Evolutionary conservation across 345 rosid genomes (phyloP).

Genomic region (Cardamine occulta): DNA sequence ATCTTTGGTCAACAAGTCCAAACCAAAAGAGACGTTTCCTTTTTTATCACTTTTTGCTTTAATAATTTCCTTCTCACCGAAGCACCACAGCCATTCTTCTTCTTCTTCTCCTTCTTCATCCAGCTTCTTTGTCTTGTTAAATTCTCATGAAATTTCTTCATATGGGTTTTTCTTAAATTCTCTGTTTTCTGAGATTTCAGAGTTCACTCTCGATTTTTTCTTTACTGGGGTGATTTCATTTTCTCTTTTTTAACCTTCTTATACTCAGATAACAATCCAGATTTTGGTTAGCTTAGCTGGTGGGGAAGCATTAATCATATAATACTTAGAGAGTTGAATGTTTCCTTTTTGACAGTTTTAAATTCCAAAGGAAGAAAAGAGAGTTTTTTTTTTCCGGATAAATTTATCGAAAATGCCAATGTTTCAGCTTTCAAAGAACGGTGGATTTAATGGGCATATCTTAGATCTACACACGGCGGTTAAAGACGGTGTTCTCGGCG

Average conservation of each 20-base stretch:
- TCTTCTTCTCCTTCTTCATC: not conserved
- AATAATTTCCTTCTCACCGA: constrained; percentile 21
- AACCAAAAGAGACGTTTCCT: constrained; percentile 10
- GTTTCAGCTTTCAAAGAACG: constrained; percentile 54
- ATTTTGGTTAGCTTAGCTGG: constrained; percentile 2
- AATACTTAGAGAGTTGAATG: constrained; percentile 35
- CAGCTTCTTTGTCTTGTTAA: not conserved
- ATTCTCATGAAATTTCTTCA: constrained; percentile 31
- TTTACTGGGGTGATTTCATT: constrained; percentile 9
- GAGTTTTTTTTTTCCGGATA: not conserved
- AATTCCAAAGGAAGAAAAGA: constrained; percentile 36
- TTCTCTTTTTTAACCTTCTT: not conserved
- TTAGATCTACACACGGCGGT: constrained; percentile 76
- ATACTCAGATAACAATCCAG: constrained; percentile 46
- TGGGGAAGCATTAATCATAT: constrained; percentile 44
- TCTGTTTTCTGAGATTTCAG: not conserved
- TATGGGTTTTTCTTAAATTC: constrained; percentile 36
- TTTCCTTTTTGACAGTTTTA: constrained; percentile 52
- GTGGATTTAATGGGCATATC: constrained; percentile 57
- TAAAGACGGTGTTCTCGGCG: constrained; percentile 71
- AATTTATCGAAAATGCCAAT: constrained; percentile 54
- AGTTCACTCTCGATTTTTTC: not conserved
- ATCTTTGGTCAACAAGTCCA: not conserved
- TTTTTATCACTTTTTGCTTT: constrained; percentile 23
- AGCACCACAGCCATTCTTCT: constrained; percentile 9